Base-by-base conservation (phyloP, 2,329 filamentous ascomycete species). In the Colletotrichum neosansevieriae region DNA sequence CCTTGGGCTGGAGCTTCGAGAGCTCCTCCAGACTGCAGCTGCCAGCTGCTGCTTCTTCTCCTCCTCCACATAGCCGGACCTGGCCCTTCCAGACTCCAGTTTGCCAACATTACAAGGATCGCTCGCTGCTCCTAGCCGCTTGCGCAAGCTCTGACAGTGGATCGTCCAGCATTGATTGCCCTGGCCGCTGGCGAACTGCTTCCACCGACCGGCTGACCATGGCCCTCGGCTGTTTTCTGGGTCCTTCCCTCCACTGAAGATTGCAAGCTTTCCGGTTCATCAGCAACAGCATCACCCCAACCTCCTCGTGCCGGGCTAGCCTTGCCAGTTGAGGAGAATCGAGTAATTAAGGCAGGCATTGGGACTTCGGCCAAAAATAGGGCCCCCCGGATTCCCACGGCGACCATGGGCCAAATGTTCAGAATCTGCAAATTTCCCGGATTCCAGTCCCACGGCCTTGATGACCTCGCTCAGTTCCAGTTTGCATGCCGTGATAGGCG, bases 221-320 rank as follows among this genome's bases (percentile, higher is more conserved):
- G 19, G 7, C 51, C 36, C 58, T 57, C 63, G 58, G 21, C 36
- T 51, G 60, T 64, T 58, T 58, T 50, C 61, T 68, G 54, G 61
- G 65, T 54, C 40, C 47, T 65, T 68, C 65, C 65, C 65, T 68
- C 32, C 38, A 68, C 38, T 40, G 24, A 59, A 54, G 53, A 68
- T 68, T 59, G 40, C 65, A 45, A 9, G 53, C 32, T 24, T 12
- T 47, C n/a, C 49, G 13, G 60, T 68, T 45, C 38, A 42, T 34
- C 60, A 36, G 60, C 54, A 64, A 64, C 54, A 32, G 54, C 47
- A n/a, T 15, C 17, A 21, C 19, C 47, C 60, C 60, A 19, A 64
- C 47, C 61, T 54, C 29, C 32, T 12, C 36, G 51, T 13, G 21
- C 53, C 21, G 32, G 50, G 63, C 60, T 68, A 60, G 65, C 40